Conservation (phyloP, 2,329 filamentous ascomycete species). For the Arthrobotrys pseudoclavata region DNA sequence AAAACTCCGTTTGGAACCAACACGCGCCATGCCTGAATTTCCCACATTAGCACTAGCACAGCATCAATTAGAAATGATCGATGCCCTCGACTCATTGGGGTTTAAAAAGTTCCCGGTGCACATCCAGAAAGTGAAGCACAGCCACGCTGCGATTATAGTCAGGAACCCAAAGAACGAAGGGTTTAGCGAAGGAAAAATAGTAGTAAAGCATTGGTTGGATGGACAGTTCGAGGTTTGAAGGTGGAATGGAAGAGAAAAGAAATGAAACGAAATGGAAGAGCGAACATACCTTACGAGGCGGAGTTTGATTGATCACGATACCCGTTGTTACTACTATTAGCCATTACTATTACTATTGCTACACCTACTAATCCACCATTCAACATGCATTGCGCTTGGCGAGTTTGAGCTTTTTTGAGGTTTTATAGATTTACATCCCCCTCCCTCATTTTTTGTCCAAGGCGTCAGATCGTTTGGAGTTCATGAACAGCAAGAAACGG, state of each 20-base stretch:
- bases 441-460: neutral
- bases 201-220: slow-evolving; percentile 84
- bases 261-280: neutral
- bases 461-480: slow-evolving; percentile 22
- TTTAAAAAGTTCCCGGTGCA: slow-evolving; percentile 78
- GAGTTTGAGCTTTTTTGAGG: neutral
- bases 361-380: slow-evolving; percentile 4
- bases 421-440: neutral
- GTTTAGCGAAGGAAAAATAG: slow-evolving; percentile 82
- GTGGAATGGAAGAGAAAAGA: neutral
- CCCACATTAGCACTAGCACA: slow-evolving; percentile 83
- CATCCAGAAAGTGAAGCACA: slow-evolving; percentile 83
- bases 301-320: slow-evolving; percentile 22
- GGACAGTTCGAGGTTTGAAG: slow-evolving; percentile 75
- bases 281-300: neutral
- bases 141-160: slow-evolving; percentile 91
- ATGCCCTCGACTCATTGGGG: slow-evolving; percentile 76
- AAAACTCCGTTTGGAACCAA: slow-evolving; percentile 45
- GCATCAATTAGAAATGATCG: slow-evolving; percentile 87
- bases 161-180: slow-evolving; percentile 74
- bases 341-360: slow-evolving; percentile 1
- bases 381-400: slow-evolving; percentile 20
- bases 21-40: slow-evolving; percentile 66
- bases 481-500: neutral
- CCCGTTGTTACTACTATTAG: slow-evolving; percentile 19